phyloP scores from a whole-genome alignment of 441 rosid species.

The Gossypium davidsonii region DNA sequence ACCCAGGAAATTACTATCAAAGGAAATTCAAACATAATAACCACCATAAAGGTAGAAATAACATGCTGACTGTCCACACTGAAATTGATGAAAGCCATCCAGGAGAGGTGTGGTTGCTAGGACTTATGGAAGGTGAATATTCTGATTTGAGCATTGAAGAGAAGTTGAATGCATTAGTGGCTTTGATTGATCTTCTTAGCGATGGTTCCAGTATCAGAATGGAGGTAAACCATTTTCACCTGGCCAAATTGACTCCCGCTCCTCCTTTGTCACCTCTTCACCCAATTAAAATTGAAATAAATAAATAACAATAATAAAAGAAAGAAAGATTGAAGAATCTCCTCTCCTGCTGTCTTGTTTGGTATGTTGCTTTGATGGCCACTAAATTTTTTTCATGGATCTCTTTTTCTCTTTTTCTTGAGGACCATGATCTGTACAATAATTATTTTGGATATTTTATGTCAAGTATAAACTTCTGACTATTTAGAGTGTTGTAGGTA shows the following conservation, averaged over 20 bases:
- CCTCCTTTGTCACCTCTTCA: background rate
- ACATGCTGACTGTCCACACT: constrained; percentile 32
- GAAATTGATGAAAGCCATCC: constrained; percentile 96
- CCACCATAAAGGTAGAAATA: constrained; percentile 34
- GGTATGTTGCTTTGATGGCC: background rate
- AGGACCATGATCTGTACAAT: background rate
- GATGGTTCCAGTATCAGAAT: constrained; percentile 70
- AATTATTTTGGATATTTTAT: background rate
- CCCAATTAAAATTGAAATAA: background rate
- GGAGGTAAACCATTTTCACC: constrained; percentile 51
- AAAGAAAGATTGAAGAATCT: background rate
- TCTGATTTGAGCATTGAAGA: constrained; percentile 78
- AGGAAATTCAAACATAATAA: constrained; percentile 34
- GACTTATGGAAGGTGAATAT: constrained; percentile 95
- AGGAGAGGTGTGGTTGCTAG: constrained; percentile 90
- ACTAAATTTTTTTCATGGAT: background rate
- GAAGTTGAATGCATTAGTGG: constrained; percentile 75
- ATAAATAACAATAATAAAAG: background rate
- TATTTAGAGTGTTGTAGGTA: background rate
- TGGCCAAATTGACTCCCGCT: background rate
- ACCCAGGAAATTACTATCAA: constrained; percentile 34
- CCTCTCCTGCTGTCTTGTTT: background rate
- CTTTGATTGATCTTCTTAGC: constrained; percentile 74
- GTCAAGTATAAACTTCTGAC: background rate
- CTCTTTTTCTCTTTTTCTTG: background rate